Evolutionary conservation across 2,329 filamentous ascomycete species (phyloP).

Genomic region (Cladorrhinum sp.): DNA sequence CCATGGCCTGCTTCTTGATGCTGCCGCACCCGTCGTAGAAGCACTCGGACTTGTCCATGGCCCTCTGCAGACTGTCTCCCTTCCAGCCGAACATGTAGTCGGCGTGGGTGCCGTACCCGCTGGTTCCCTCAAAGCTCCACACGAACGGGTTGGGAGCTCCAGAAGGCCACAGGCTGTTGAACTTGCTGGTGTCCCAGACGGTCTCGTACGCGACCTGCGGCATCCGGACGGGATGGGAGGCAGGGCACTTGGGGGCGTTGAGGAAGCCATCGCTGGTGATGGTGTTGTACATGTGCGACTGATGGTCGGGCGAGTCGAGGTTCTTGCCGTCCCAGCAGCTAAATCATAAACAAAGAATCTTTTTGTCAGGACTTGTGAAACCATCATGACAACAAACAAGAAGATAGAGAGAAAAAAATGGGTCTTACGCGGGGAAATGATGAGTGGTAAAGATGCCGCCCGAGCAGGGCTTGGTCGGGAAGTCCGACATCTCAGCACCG

Average conservation of each 20-base stretch:
- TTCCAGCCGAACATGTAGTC: constrained; percentile 35
- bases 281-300: constrained; percentile 31
- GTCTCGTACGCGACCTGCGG: constrained; percentile 39
- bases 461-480: constrained; percentile 20
- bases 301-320: constrained; percentile 52
- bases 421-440: constrained; percentile 24
- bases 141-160: constrained; percentile 29
- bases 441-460: constrained; percentile 24
- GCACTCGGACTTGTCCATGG: constrained; percentile 33
- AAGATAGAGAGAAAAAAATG: neutral
- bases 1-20: constrained; percentile 33
- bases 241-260: constrained; percentile 28
- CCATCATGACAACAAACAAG: too few relatives aligned
- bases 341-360: neutral
- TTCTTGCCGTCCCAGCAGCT: constrained; percentile 60
- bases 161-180: constrained; percentile 31
- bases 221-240: constrained; percentile 34
- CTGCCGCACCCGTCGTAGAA: constrained; percentile 34
- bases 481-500: constrained; percentile 17
- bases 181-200: constrained; percentile 35
- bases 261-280: constrained; percentile 24
- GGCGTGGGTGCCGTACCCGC: constrained; percentile 24
- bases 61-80: constrained; percentile 31
- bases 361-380: too few relatives aligned
- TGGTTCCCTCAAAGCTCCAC: constrained; percentile 28